These are phyloP conservation scores for Erigeron canadensis DNA, from an alignment of 129 eudicot species.

Conservation along the genomic window DNA sequence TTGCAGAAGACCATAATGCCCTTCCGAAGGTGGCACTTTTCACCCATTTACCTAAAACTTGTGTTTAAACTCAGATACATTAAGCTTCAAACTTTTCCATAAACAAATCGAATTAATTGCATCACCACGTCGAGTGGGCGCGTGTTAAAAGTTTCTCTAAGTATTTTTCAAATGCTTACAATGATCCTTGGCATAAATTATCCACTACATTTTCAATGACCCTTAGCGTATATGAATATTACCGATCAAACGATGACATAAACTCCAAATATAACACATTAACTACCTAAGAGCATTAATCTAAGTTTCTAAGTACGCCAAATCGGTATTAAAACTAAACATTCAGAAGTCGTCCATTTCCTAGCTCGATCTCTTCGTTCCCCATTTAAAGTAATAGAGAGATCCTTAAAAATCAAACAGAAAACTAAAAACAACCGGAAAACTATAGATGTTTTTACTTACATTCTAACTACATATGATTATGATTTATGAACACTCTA, in stretches of 20 bases:
- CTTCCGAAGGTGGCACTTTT: background rate
- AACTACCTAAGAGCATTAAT: background rate
- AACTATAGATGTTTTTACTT: too few species aligned
- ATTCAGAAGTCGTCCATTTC: background rate
- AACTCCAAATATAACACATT: background rate
- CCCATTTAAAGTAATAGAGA: background rate
- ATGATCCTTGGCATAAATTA: background rate
- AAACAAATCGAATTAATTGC: background rate
- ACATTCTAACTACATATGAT: too few species aligned
- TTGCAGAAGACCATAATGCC: background rate
- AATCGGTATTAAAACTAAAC: background rate
- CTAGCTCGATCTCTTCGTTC: too few species aligned
- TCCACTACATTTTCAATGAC: background rate
- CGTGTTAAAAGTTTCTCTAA: background rate
- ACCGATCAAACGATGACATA: background rate
- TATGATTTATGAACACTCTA: background rate
- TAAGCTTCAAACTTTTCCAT: background rate
- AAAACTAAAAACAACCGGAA: too few species aligned
- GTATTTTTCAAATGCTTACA: background rate
- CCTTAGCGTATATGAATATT: background rate
- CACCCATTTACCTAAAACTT: background rate
- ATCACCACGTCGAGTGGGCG: background rate
- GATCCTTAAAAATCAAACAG: background rate
- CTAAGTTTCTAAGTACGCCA: background rate
- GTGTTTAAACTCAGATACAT: background rate